A percentile compares a stretch with the other conserved stretches of the same genome.
These are phyloP conservation scores for Amanita pseudoporphyria DNA, from an alignment of 768 basidiomycete species.

Conservation along the genomic window DNA sequence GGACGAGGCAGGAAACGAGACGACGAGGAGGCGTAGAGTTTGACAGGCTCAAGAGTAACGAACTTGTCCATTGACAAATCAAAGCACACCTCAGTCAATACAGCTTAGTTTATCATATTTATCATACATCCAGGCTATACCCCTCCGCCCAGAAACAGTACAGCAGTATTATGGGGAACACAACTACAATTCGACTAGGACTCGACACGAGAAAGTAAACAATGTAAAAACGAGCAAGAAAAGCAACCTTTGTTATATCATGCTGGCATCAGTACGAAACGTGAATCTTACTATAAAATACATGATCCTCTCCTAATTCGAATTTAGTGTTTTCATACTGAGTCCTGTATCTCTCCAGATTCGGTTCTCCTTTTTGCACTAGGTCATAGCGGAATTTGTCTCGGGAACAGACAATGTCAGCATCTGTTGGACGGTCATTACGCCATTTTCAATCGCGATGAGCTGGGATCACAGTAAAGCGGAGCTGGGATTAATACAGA, in stretches of 20 bases:
- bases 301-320: constrained; percentile 41
- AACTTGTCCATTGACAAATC: constrained; percentile 69
- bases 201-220: too few species aligned
- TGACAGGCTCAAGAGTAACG: constrained; percentile 71
- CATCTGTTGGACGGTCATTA: constrained; percentile 37
- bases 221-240: too few species aligned
- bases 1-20: not conserved
- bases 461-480: constrained; percentile 50
- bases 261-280: not conserved
- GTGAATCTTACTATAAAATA: constrained; percentile 41
- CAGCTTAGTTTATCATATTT: too few species aligned
- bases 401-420: constrained; percentile 71
- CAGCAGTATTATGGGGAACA: too few species aligned
- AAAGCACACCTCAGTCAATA: not conserved
- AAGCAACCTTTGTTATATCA: too few species aligned
- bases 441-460: not conserved
- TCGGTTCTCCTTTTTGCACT: constrained; percentile 26
- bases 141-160: too few species aligned
- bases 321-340: constrained; percentile 50
- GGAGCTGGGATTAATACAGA: constrained; percentile 83
- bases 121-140: too few species aligned
- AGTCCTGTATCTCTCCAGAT: constrained; percentile 38
- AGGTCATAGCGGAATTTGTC: constrained; percentile 64
- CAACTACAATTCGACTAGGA: too few species aligned
- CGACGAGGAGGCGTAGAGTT: constrained; percentile 29